Evolutionary conservation across 208 protist species (phyloP).

Genomic region (Leishmania amazonensis): DNA sequence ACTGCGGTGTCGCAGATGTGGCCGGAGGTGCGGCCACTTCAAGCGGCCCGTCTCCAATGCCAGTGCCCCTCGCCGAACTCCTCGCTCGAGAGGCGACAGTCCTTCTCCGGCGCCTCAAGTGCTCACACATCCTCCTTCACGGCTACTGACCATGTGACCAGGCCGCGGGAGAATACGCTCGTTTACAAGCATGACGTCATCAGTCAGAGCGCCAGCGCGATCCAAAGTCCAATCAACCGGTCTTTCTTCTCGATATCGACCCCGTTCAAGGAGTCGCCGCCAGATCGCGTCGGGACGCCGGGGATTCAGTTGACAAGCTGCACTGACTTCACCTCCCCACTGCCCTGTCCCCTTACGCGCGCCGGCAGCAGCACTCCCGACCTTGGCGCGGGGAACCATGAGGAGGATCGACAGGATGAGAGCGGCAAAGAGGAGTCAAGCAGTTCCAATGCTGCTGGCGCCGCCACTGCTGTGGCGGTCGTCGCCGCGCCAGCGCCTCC

Average conservation of each 20-base stretch:
- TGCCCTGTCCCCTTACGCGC: constrained; percentile 1
- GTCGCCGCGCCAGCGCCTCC: constrained; percentile 2
- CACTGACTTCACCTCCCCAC: neutral
- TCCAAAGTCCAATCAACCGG: neutral
- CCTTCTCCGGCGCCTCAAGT: neutral
- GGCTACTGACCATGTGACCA: neutral
- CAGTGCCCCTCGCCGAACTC: neutral
- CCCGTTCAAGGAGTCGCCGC: neutral
- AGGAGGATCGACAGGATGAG: neutral
- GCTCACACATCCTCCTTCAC: neutral
- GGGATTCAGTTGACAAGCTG: neutral
- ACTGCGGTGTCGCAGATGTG: neutral
- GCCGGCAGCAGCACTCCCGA: constrained; percentile 8
- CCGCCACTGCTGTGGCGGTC: neutral
- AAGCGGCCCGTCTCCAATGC: neutral
- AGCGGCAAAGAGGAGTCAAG: neutral
- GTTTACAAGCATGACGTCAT: neutral
- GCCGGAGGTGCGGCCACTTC: neutral
- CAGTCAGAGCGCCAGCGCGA: neutral
- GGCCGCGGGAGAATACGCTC: neutral
- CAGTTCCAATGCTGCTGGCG: neutral
- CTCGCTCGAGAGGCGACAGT: neutral
- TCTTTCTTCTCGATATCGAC: constrained; percentile 7
- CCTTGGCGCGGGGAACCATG: neutral
- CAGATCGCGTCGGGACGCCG: neutral